These are phyloP conservation scores for Pezicula radicicola DNA, from an alignment of 2,329 filamentous ascomycete genomes.

Conservation along the genomic window DNA sequence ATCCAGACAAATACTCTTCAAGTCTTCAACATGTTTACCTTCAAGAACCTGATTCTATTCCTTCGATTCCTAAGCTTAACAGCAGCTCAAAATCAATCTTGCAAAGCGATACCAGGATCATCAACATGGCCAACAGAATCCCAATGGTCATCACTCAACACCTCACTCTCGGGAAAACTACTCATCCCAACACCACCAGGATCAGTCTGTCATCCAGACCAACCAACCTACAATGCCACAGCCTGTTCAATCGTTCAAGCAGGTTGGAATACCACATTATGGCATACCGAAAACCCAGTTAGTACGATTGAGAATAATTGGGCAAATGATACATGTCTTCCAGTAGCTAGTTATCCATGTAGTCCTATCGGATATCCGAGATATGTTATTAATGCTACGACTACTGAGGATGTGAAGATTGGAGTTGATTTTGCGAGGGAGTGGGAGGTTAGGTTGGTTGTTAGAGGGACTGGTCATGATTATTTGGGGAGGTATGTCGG, in stretches of 20 bases:
- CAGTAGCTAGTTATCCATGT: slow-evolving; percentile 34
- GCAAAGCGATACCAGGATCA: slow-evolving; percentile 46
- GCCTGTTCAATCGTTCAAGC: slow-evolving; percentile 30
- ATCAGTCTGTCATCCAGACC: slow-evolving; percentile 39
- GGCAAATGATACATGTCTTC: slow-evolving; percentile 49
- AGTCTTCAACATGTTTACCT: too few relatives aligned
- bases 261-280: slow-evolving; percentile 32
- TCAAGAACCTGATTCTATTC: too few relatives aligned
- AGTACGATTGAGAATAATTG: slow-evolving; percentile 39
- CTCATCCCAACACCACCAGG: slow-evolving; percentile 40
- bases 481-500: slow-evolving; percentile 20
- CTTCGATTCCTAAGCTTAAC: too few relatives aligned
- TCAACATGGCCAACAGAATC: slow-evolving; percentile 43
- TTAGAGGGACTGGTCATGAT: slow-evolving; percentile 45
- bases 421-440: slow-evolving; percentile 33
- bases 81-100: slow-evolving; percentile 17
- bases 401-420: slow-evolving; percentile 17
- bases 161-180: slow-evolving; percentile 38
- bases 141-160: slow-evolving; percentile 44
- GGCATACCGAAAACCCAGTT: slow-evolving; percentile 35
- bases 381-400: slow-evolving; percentile 33
- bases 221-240: slow-evolving; percentile 27
- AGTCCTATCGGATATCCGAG: slow-evolving; percentile 35
- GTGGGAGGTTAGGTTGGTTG: slow-evolving; percentile 30
- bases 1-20: too few relatives aligned